phyloP scores from a whole-genome alignment of 495 filamentous ascomycete species.

The Chaetomium cochliodes region DNA sequence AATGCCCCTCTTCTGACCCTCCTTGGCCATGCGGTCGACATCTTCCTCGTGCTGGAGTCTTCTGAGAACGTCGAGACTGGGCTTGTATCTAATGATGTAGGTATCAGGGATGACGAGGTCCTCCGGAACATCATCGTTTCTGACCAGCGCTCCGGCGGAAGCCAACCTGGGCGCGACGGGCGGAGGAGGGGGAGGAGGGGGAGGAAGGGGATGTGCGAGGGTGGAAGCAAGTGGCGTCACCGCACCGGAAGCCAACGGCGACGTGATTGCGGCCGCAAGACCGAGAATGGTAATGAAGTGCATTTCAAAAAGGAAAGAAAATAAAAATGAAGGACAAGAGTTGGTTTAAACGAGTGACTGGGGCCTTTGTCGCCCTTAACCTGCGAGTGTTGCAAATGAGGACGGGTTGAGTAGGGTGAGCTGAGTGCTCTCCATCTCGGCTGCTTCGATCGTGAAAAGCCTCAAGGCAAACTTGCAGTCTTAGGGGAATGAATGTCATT shows the following conservation, averaged over 20 bases:
- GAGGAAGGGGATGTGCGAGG: too few relatives aligned
- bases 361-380: neutral
- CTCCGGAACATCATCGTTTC: slow-evolving; percentile 16
- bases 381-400: neutral
- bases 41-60: slow-evolving; percentile 23
- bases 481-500: neutral
- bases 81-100: slow-evolving; percentile 34
- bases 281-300: slow-evolving; percentile 15
- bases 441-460: neutral
- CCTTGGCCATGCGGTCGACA: slow-evolving; percentile 20
- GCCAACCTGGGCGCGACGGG: neutral
- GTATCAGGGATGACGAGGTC: slow-evolving; percentile 23
- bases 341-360: neutral
- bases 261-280: neutral
- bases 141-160: slow-evolving; percentile 17
- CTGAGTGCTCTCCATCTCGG: neutral
- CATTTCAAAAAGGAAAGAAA: slow-evolving; percentile 12
- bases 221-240: too few relatives aligned
- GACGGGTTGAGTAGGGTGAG: neutral
- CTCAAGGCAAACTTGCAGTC: neutral
- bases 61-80: slow-evolving; percentile 11
- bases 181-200: too few relatives aligned
- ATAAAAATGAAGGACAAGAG: neutral
- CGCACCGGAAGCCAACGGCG: neutral
- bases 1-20: slow-evolving; percentile 17